phyloP scores from a whole-genome alignment of 208 protist genomes.

The Angomonas ambiguus region DNA sequence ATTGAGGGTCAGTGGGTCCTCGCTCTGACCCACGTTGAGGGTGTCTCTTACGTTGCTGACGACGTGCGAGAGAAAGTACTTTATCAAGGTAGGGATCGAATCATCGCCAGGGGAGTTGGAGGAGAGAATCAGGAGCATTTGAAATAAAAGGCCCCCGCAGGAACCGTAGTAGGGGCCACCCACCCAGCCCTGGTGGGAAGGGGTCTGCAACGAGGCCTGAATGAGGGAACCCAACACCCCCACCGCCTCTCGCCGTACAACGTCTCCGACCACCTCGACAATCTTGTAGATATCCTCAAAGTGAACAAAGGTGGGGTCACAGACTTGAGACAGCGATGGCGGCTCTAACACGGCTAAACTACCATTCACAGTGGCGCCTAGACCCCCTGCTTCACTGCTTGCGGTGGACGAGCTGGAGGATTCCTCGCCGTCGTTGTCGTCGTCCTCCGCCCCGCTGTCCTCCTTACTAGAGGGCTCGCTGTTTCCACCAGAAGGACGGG shows the following conservation, averaged over 20 bases:
- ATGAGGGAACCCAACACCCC: slow-evolving; percentile 52
- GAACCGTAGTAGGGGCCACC: slow-evolving; percentile 61
- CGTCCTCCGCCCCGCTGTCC: neutral
- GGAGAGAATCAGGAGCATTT: slow-evolving; percentile 62
- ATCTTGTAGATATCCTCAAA: slow-evolving; percentile 13
- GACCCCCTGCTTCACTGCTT: neutral
- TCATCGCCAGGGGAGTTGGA: slow-evolving; percentile 38
- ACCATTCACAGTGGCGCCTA: neutral
- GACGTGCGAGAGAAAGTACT: slow-evolving; percentile 66
- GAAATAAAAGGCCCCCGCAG: slow-evolving; percentile 77
- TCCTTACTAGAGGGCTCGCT: slow-evolving; percentile 3
- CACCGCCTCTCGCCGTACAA: slow-evolving; percentile 37
- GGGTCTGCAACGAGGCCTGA: slow-evolving; percentile 43
- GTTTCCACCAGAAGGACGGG: neutral
- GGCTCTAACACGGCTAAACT: neutral
- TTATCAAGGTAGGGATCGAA: slow-evolving; percentile 40
- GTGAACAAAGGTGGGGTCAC: slow-evolving; percentile 17
- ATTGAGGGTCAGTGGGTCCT: neutral
- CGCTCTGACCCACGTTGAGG: neutral
- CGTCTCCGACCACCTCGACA: slow-evolving; percentile 22
- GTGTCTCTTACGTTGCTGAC: slow-evolving; percentile 12
- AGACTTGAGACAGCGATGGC: neutral
- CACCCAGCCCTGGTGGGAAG: slow-evolving; percentile 43
- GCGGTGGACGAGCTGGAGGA: neutral
- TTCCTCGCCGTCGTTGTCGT: neutral